phyloP scores from a whole-genome alignment of 306 rosid genomes.

The Trifolium subterraneum region DNA sequence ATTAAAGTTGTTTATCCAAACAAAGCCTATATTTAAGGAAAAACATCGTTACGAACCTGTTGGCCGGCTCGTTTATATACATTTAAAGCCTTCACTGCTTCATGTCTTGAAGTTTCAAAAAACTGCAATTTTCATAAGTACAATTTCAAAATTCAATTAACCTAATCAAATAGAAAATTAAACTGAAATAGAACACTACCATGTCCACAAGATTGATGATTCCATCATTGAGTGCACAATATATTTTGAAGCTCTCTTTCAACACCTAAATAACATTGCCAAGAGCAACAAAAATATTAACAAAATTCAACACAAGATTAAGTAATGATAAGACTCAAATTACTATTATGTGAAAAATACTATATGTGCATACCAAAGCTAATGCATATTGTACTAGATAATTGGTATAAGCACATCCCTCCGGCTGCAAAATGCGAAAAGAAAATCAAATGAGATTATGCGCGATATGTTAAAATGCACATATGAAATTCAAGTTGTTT shows the following conservation, averaged over 20 bases:
- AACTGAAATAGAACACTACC: slow-evolving; percentile 56
- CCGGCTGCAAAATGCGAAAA: slow-evolving; percentile 75
- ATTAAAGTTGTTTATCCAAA: no score
- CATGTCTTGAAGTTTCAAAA: slow-evolving; percentile 91
- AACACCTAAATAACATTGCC: slow-evolving; percentile 62
- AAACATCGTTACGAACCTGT: slow-evolving; percentile 59
- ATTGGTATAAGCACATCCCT: slow-evolving; percentile 82
- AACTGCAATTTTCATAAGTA: slow-evolving; percentile 60
- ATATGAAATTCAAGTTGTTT: slow-evolving; percentile 17
- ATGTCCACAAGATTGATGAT: slow-evolving; percentile 94
- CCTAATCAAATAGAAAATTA: slow-evolving; percentile 7
- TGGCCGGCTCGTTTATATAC: slow-evolving; percentile 93
- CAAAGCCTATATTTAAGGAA: not conserved
- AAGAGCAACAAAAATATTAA: slow-evolving; percentile 14
- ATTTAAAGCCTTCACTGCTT: slow-evolving; percentile 88
- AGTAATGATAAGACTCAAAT: slow-evolving; percentile 20
- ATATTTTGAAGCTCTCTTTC: slow-evolving; percentile 98
- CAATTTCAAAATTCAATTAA: slow-evolving; percentile 8
- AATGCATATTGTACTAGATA: slow-evolving; percentile 88
- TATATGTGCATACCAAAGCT: slow-evolving; percentile 73
- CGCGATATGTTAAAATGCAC: not conserved
- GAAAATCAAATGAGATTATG: slow-evolving; percentile 26
- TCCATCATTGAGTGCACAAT: slow-evolving; percentile 96
- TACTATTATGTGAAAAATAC: not conserved
- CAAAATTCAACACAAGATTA: not conserved